These are phyloP conservation scores for Micractinium sp. DNA, from an alignment of 139 green algal species.

Conservation along the genomic window DNA sequence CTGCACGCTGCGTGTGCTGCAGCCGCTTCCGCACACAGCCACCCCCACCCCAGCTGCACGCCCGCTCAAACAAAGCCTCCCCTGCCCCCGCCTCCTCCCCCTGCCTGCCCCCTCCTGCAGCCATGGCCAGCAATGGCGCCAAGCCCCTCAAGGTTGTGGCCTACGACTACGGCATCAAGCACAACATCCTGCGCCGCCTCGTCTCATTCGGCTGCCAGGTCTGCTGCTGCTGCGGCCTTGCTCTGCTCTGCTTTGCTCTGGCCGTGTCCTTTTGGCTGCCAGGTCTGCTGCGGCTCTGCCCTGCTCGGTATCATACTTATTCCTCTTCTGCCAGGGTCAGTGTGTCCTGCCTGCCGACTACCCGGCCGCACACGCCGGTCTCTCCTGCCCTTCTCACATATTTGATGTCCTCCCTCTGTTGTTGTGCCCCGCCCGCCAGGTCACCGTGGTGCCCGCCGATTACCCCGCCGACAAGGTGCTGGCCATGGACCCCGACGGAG, in stretches of 20 bases:
- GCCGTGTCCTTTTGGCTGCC: neutral
- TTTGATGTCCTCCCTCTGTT: neutral
- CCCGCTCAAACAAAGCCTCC: too few relatives aligned
- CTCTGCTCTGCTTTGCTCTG: neutral
- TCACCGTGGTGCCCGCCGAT: slow-evolving; percentile 96
- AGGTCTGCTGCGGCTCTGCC: neutral
- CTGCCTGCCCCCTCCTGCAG: neutral
- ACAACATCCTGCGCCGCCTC: slow-evolving; percentile 98
- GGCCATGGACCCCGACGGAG: slow-evolving; percentile 95
- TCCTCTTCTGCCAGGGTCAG: neutral
- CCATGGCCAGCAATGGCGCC: slow-evolving; percentile 16
- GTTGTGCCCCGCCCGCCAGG: slow-evolving; percentile 8
- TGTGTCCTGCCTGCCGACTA: too few relatives aligned
- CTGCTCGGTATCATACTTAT: neutral
- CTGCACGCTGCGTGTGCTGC: too few relatives aligned
- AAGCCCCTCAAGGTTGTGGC: slow-evolving; percentile 72
- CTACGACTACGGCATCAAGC: slow-evolving; percentile 98
- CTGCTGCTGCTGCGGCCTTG: neutral
- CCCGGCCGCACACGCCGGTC: too few relatives aligned
- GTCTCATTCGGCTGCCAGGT: slow-evolving; percentile 87
- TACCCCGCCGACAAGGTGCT: slow-evolving; percentile 92
- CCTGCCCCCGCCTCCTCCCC: too few relatives aligned
- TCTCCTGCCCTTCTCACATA: too few relatives aligned
- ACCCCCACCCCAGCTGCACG: too few relatives aligned
- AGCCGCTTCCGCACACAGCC: too few relatives aligned